These are phyloP conservation scores for Phaseolus coccineus DNA, from an alignment of 331 rosid genomes.

Conservation along the genomic window DNA sequence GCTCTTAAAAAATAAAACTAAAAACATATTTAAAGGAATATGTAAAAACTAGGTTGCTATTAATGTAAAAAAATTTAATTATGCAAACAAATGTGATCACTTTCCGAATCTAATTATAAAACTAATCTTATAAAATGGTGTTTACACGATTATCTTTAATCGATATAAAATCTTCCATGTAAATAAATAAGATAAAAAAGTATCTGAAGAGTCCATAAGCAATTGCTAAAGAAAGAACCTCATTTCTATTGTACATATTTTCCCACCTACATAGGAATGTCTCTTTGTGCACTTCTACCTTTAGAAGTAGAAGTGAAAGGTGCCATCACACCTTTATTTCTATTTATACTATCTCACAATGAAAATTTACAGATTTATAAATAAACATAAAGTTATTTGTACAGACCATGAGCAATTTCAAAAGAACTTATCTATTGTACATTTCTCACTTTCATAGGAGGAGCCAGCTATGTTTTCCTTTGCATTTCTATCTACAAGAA, in stretches of 20 bases:
- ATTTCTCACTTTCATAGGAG: neutral
- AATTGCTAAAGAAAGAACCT: neutral
- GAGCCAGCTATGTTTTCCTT: neutral
- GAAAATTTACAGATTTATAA: conserved; percentile 20
- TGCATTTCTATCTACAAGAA: neutral
- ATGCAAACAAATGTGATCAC: too few species aligned
- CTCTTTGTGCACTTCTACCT: neutral
- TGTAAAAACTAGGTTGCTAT: too few species aligned
- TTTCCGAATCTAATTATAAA: too few species aligned
- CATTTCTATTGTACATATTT: neutral
- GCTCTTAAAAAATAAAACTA: too few species aligned
- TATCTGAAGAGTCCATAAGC: neutral
- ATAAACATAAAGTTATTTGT: neutral
- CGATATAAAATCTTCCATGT: too few species aligned
- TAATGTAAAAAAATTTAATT: too few species aligned
- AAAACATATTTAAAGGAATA: too few species aligned
- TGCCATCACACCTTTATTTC: neutral
- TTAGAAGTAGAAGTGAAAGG: neutral
- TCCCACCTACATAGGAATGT: neutral
- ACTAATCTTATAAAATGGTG: too few species aligned
- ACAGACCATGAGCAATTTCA: neutral
- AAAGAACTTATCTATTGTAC: conserved; percentile 10
- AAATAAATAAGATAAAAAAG: too few species aligned
- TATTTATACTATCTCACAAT: neutral
- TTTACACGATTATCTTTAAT: too few species aligned